Percentiles rank a stretch among this genome's conserved stretches.
These are phyloP conservation scores for Benincasa hispida DNA, from an alignment of 306 rosid genomes.

Conservation along the genomic window DNA sequence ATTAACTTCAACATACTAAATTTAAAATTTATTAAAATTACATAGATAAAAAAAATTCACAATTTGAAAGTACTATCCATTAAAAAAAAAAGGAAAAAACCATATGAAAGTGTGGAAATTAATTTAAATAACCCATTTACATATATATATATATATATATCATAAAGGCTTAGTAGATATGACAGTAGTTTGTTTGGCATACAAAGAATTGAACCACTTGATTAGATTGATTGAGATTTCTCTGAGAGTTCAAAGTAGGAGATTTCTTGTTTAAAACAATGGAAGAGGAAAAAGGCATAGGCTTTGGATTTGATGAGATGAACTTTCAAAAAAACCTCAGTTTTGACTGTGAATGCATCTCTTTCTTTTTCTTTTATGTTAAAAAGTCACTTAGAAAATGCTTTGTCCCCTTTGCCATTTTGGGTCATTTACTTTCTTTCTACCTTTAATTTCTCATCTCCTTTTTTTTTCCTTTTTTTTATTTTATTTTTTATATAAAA, in stretches of 20 bases:
- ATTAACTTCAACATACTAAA: too few species aligned
- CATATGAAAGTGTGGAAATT: neutral
- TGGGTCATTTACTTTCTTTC: neutral
- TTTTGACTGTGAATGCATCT: neutral
- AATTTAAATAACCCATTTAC: neutral
- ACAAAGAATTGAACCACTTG: constrained; percentile 1
- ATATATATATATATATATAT: neutral
- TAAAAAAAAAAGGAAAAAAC: too few species aligned
- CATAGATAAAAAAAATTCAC: too few species aligned
- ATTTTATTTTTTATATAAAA: neutral
- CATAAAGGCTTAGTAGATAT: neutral
- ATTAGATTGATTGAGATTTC: constrained; percentile 5
- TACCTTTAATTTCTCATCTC: neutral
- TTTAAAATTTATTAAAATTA: too few species aligned
- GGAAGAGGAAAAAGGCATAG: neutral
- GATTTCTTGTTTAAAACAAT: neutral
- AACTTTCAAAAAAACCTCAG: neutral
- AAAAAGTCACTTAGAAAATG: constrained; percentile 18
- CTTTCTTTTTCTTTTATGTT: constrained; percentile 15
- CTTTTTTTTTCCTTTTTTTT: neutral
- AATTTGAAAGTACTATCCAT: too few species aligned
- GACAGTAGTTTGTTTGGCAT: neutral
- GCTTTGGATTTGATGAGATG: neutral
- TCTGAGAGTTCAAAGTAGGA: neutral
- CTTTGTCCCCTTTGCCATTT: constrained; percentile 14